phyloP scores from a whole-genome alignment of 2,329 filamentous ascomycete genomes.

The Chrysoporthe deuterocubensis region DNA sequence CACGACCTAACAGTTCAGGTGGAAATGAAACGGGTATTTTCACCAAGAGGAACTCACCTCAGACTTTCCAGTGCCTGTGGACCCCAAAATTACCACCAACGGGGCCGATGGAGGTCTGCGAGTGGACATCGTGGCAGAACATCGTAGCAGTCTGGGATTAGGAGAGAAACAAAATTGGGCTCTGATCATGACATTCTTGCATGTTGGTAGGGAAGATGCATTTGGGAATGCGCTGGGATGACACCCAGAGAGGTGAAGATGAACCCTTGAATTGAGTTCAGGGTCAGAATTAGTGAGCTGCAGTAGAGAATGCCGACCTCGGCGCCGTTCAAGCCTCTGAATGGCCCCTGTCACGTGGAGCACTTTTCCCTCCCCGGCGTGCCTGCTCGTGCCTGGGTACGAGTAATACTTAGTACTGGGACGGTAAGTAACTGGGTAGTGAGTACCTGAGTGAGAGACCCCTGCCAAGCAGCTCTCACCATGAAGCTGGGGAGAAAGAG shows the following conservation, averaged over 20 bases:
- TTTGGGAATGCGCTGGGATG: neutral
- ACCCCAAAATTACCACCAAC: conserved; percentile 81
- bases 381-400: neutral
- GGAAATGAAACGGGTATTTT: neutral
- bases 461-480: neutral
- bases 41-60: conserved; percentile 61
- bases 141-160: conserved; percentile 22
- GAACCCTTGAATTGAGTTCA: neutral
- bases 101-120: conserved; percentile 54
- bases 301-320: conserved; percentile 11
- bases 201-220: neutral
- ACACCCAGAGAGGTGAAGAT: neutral
- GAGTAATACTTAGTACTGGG: neutral
- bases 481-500: neutral
- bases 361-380: neutral
- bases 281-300: neutral
- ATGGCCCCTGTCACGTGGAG: conserved; percentile 24
- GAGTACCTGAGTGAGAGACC: neutral
- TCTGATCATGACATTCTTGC: conserved; percentile 17
- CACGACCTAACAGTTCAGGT: conserved; percentile 32
- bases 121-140: conserved; percentile 42
- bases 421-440: no score
- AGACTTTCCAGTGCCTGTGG: conserved; percentile 92
- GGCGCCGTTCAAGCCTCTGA: conserved; percentile 14
- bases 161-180: conserved; percentile 7